These are phyloP conservation scores for Aureobasidium lini DNA, from an alignment of 2,329 filamentous ascomycete species.

Conservation along the genomic window DNA sequence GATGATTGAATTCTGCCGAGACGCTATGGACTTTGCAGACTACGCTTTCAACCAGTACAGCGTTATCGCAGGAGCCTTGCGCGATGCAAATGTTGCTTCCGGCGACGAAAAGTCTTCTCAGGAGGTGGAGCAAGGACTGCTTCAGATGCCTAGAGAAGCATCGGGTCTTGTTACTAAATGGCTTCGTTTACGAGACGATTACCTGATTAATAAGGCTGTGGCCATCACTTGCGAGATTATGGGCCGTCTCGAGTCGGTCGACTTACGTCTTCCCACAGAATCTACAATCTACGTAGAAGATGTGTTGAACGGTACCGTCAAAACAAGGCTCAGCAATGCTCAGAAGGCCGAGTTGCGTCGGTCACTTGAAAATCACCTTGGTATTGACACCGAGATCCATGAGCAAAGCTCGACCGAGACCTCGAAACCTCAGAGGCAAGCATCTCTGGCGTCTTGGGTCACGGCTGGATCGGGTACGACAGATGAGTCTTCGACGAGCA, in stretches of 20 bases:
- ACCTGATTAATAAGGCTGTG: conserved; percentile 74
- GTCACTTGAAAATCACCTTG: conserved; percentile 49
- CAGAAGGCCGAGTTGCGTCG: conserved; percentile 76
- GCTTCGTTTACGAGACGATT: conserved; percentile 82
- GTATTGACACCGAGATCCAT: conserved; percentile 22
- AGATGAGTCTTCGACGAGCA: conserved; percentile 14
- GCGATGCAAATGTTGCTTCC: conserved; percentile 33
- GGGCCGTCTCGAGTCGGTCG: conserved; percentile 67
- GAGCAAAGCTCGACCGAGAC: conserved; percentile 18
- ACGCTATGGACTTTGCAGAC: conserved; percentile 91
- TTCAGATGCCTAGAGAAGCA: conserved; percentile 57
- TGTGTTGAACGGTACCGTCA: conserved; percentile 56
- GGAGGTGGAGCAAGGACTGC: conserved; percentile 45
- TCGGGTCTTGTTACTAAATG: conserved; percentile 71
- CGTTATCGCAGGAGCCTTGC: conserved; percentile 67
- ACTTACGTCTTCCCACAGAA: conserved; percentile 59
- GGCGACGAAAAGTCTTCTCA: conserved; percentile 24
- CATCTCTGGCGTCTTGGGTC: conserved; percentile 34
- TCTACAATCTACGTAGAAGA: conserved; percentile 57
- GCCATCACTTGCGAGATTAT: conserved; percentile 79
- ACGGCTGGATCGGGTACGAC: conserved; percentile 24
- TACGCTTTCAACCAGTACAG: conserved; percentile 76
- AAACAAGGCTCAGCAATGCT: conserved; percentile 71
- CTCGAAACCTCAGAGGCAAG: conserved; percentile 32
- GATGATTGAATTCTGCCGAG: conserved; percentile 90